Evolutionary conservation across 306 rosid species (phyloP).

Genomic region (Dalbergia cochinchinensis): DNA sequence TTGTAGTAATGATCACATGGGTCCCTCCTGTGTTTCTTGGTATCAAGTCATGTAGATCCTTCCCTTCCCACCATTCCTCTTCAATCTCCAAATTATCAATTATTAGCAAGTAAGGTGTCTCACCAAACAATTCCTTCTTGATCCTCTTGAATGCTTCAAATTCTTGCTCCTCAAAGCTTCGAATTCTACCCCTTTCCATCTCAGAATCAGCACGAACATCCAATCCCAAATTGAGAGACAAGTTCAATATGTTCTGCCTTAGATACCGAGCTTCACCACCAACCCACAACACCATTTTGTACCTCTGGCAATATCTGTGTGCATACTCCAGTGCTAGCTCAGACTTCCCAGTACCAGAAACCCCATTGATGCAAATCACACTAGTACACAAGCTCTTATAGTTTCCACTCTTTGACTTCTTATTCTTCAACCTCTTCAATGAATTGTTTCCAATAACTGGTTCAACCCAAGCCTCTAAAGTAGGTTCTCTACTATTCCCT

Average conservation of each 20-base stretch:
- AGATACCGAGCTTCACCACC: conserved; percentile 86
- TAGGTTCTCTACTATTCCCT: conserved; percentile 72
- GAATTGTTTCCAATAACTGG: conserved; percentile 65
- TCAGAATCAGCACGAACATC: conserved; percentile 87
- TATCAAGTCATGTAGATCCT: conserved; percentile 75
- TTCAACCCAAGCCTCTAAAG: conserved; percentile 74
- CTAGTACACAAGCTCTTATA: conserved; percentile 62
- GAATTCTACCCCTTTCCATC: conserved; percentile 74
- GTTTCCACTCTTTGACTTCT: conserved; percentile 73
- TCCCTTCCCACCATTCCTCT: conserved; percentile 93
- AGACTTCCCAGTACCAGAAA: conserved; percentile 84
- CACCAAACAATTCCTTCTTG: conserved; percentile 81
- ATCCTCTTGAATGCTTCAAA: conserved; percentile 85
- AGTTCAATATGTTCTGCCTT: conserved; percentile 77
- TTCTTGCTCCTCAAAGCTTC: conserved; percentile 94
- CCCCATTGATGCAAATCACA: conserved; percentile 82
- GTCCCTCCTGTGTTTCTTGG: conserved; percentile 84
- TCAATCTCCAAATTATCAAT: conserved; percentile 88
- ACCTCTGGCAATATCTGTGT: conserved; percentile 72
- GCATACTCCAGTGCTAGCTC: conserved; percentile 86
- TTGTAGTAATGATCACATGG: conserved; percentile 78
- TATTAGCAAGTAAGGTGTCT: conserved; percentile 80
- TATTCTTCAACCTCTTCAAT: conserved; percentile 66
- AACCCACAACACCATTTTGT: conserved; percentile 90
- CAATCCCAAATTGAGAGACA: conserved; percentile 70